Evolutionary conservation across 805 yeast genomes (phyloP).

Genomic region (Pichia occidentalis): DNA sequence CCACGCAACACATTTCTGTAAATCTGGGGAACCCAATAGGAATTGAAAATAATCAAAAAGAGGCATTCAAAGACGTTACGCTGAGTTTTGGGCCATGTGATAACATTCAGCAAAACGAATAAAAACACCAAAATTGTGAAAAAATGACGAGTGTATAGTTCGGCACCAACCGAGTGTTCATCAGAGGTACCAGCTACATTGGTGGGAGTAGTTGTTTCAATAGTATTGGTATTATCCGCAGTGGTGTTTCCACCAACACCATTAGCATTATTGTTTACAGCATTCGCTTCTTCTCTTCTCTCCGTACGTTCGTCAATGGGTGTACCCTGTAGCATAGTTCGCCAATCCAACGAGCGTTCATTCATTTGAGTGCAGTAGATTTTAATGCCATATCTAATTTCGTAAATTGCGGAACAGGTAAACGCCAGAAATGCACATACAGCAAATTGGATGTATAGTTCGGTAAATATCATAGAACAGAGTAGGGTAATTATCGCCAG

Average conservation of each 20-base stretch:
- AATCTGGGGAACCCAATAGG: conserved; percentile 87
- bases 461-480: conserved; percentile 46
- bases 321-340: conserved; percentile 61
- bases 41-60: conserved; percentile 46
- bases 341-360: conserved; percentile 58
- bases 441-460: conserved; percentile 59
- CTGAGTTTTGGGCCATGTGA: conserved; percentile 55
- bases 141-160: conserved; percentile 51
- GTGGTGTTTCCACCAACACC: conserved; percentile 10
- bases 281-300: conserved; percentile 6
- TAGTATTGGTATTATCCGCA: background rate
- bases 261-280: conserved; percentile 17
- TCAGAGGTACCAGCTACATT: conserved; percentile 32
- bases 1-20: conserved; percentile 70
- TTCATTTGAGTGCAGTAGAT: conserved; percentile 66
- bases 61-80: conserved; percentile 54
- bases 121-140: conserved; percentile 47
- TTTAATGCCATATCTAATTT: conserved; percentile 62
- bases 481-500: conserved; percentile 57
- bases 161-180: conserved; percentile 51
- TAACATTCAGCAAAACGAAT: conserved; percentile 49
- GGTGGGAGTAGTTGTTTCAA: conserved; percentile 18
- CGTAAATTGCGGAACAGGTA: conserved; percentile 66
- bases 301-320: conserved; percentile 33
- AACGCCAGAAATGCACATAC: conserved; percentile 66